Evolutionary conservation across 139 green algal species (phyloP), one percentile per base, ranked within the genome.

Genomic region (Protoeuglena noctilucae): DNA sequence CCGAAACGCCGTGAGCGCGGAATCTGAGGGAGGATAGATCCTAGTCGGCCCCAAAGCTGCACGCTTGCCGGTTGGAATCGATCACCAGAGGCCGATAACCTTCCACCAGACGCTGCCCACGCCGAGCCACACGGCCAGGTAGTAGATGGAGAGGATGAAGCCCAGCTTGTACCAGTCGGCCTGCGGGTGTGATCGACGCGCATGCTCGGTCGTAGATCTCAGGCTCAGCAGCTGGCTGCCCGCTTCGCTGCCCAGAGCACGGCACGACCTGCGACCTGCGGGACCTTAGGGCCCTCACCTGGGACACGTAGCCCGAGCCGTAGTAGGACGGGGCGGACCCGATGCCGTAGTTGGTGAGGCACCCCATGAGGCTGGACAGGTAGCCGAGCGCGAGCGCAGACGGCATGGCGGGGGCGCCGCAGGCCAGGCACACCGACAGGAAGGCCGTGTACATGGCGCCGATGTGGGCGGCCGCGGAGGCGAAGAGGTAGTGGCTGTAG

Each of bases 361-460:
- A 96, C 53, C 92, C 92, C 91, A 98, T 99, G 19, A 98, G 70
- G 74, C 97, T 96, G 68, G 79, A 93, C 52, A 99, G 75, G 66
- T 96, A 74, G 19, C 28, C 72, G 26, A 70, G 43, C 7, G 57
- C 51, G 34, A 70, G 51, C 31, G 63, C 63, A 21, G 63, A 57
- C 21, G 57, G 53, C 63, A 79, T 70, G 51, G 66, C 59, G 53
- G 91, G 75, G 23, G 91, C 75, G 49, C 81, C 89, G 66, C 83
- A 93, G 7, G 92, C 89, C 19, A 84, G 83, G 49, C 86, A 73
- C 19, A 99, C 92, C 0, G 82, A 93, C 54, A 99, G 72, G 78
- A 99, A 98, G 46, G 91, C 92, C 1, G 90, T 95, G 83, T 96
- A 99, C 92, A 99, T 99, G 54, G 92, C 92, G 39, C 92, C 92